These are phyloP conservation scores for Verticillium zaregamsianum DNA, from an alignment of 2,329 filamentous ascomycete genomes.

Conservation along the genomic window DNA sequence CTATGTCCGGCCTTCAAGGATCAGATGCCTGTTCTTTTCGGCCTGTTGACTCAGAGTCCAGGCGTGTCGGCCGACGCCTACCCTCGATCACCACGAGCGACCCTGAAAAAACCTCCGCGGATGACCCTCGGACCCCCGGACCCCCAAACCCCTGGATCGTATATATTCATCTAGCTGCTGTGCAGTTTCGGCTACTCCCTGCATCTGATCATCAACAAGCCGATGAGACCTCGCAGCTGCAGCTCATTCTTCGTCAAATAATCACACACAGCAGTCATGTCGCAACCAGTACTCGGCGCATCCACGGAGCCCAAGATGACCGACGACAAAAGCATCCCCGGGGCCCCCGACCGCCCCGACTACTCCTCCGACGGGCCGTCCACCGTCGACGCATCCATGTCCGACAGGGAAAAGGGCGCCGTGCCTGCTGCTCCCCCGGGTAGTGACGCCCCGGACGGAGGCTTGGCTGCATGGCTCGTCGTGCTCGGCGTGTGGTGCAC, in stretches of 20 bases:
- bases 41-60: background rate
- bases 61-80: background rate
- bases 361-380: background rate
- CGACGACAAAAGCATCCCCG: background rate
- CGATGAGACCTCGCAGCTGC: no score
- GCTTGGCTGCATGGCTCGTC: constrained; percentile 20
- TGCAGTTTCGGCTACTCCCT: background rate
- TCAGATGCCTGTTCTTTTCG: background rate
- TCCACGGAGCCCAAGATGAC: background rate
- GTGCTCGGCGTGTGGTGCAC: constrained; percentile 18
- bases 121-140: background rate
- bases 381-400: background rate
- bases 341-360: background rate
- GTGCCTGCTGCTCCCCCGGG: background rate
- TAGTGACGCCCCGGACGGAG: constrained; percentile 15
- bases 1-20: background rate
- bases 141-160: no score
- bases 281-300: background rate
- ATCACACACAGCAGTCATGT: background rate
- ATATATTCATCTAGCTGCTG: background rate
- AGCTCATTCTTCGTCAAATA: no score
- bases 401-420: background rate
- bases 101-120: background rate
- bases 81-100: background rate
- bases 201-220: background rate